Conservation (phyloP, 306 rosid species). For the Ammopiptanthus mongolicus region DNA sequence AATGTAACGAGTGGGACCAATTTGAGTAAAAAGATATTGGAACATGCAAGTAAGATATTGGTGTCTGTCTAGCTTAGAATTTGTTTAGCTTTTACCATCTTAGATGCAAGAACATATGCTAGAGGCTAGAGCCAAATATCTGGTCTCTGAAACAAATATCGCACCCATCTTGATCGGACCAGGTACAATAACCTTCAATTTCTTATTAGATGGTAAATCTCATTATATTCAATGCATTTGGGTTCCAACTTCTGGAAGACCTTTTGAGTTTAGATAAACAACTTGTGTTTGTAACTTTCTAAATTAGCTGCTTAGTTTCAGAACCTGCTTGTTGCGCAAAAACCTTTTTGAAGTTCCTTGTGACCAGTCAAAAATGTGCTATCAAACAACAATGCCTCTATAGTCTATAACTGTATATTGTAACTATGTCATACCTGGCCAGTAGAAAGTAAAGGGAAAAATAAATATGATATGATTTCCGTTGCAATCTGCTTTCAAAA, state of each 20-base stretch:
- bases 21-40: not conserved
- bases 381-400: not conserved
- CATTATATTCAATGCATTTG: not conserved
- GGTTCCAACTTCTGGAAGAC: not conserved
- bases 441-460: not conserved
- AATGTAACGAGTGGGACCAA: not conserved
- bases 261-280: slow-evolving; percentile 5
- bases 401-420: not conserved
- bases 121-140: not conserved
- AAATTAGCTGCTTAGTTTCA: not conserved
- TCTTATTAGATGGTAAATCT: not conserved
- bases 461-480: not conserved
- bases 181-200: not conserved
- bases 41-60: too few relatives aligned
- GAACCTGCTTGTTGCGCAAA: not conserved
- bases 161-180: slow-evolving; percentile 1
- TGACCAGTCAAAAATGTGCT: not conserved
- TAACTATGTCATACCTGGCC: not conserved
- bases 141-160: not conserved
- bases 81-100: not conserved
- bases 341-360: not conserved
- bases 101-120: not conserved
- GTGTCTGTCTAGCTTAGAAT: not conserved
- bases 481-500: not conserved
- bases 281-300: not conserved